Base-by-base conservation (phyloP, 2,329 filamentous ascomycete species). In the Hortaea werneckii region DNA sequence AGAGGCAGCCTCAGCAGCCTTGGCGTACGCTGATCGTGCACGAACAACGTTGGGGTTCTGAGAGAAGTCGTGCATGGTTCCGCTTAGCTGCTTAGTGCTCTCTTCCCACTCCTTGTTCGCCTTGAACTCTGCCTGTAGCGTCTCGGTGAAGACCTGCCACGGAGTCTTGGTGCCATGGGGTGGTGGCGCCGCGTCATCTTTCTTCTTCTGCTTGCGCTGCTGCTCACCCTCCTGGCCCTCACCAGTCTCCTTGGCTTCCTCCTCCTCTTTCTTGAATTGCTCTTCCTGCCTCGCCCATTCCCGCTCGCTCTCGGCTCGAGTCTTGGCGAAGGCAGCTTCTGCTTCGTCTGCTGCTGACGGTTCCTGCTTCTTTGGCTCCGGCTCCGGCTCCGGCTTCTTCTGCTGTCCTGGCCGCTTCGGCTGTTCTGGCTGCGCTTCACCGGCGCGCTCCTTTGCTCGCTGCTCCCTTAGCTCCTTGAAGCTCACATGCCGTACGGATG, bases 61-160 rank as follows among this genome's bases (percentile, higher is more conserved):
- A 29, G 83, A 83, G 62, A 98, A 92, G 59, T 95, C 82, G 62
- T 95, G 84, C 12, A 90, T 87, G 5, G 85, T 86, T 41, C 86
- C 87, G 12, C 87, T 85, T 37, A 98, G 78, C 54, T 92, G 87
- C 72, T 98, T 96, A 37, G 90, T 98, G 38, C 87, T 94, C 63
- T 98, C 92, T 62, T 98, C 95, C 92, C 92, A 98, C 66, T 98
- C 92, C 64, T 96, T 95, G 11, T 89, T 96, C 43, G 87, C 85
- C 67, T 95, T 88, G 70, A 98, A 94, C 68, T 98, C 92, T 47
- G 76, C 77, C 65, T 87, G 80, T 68, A 98, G 79, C n/a, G 92
- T 98, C 63, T 98, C 92, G 61, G 87, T 87, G 72, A 98, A 98
- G 29, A 98, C 92, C 65, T 96, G 87, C 89, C 92, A 96, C 44